phyloP scores from a whole-genome alignment of 306 rosid genomes.

The Urtica urens region DNA sequence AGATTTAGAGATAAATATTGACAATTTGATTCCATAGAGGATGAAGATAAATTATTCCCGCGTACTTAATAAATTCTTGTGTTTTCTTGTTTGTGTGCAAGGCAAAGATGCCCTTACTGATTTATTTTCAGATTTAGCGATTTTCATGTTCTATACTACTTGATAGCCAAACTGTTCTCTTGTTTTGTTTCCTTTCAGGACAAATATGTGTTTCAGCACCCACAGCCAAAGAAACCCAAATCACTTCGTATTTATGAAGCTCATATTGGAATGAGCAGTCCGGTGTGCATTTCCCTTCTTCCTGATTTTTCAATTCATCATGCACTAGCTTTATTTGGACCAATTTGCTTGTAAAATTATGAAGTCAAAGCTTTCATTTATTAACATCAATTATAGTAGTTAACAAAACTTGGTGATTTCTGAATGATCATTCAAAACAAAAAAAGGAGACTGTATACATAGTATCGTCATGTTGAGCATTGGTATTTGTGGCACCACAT shows the following conservation, averaged over 20 bases:
- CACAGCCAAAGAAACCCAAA: constrained; percentile 80
- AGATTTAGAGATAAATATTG: no score
- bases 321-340: no score
- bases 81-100: no score
- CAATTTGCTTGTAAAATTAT: no score
- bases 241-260: constrained; percentile 93
- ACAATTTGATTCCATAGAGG: no score
- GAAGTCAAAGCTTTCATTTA: no score
- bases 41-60: no score
- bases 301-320: constrained; percentile 17
- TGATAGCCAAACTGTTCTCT: constrained; percentile 13
- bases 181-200: constrained; percentile 42
- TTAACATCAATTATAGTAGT: no score
- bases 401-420: background rate
- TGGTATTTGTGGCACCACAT: background rate
- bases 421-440: background rate
- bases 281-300: constrained; percentile 41
- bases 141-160: no score
- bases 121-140: no score
- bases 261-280: constrained; percentile 97
- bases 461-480: background rate
- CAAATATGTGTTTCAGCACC: constrained; percentile 62
- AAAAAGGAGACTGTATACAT: background rate
- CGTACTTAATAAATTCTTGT: no score
- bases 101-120: no score